A percentile compares a stretch with the other conserved stretches of the same genome.
Evolutionary conservation across 139 green algal species (phyloP).

Genomic region (Chlamydomonas sphaeroides): DNA sequence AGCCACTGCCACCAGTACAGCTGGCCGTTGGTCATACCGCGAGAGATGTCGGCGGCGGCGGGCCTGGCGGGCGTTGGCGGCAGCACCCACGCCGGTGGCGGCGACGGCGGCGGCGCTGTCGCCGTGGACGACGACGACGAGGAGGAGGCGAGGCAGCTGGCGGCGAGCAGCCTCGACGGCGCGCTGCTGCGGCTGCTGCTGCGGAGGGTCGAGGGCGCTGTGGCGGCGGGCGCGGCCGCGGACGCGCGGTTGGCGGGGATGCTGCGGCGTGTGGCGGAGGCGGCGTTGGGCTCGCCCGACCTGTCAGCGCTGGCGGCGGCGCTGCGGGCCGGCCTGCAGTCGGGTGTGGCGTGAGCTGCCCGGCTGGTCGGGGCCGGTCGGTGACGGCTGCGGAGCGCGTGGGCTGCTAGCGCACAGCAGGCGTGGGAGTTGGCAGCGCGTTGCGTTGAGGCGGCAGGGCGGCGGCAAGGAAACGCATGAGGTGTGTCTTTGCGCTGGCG

Average conservation of each 20-base stretch:
- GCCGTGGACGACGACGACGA: background rate
- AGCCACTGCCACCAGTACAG: slow-evolving; percentile 11
- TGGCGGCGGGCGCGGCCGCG: background rate
- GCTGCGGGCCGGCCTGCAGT: no score
- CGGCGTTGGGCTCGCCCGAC: background rate
- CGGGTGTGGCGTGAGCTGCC: no score
- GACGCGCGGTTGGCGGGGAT: background rate
- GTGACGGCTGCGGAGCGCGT: no score
- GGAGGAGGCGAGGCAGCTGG: slow-evolving; percentile 12
- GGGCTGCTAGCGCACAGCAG: no score
- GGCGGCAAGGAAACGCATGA: no score
- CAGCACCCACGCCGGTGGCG: background rate
- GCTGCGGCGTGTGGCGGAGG: slow-evolving; percentile 11
- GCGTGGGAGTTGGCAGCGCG: no score
- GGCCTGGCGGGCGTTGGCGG: background rate
- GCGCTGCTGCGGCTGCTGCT: background rate
- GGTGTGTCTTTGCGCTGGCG: no score
- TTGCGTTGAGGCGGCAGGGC: no score
- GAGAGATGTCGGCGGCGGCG: slow-evolving; percentile 1
- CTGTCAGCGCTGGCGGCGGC: background rate
- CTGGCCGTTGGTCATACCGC: slow-evolving; percentile 28
- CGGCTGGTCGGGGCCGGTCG: no score
- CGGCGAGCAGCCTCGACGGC: slow-evolving; percentile 2
- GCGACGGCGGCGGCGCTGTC: background rate
- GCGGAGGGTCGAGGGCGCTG: background rate